Evolutionary conservation across 202 grass and related monocot species (phyloP).

Genomic region (Saccharum hybrid): DNA sequence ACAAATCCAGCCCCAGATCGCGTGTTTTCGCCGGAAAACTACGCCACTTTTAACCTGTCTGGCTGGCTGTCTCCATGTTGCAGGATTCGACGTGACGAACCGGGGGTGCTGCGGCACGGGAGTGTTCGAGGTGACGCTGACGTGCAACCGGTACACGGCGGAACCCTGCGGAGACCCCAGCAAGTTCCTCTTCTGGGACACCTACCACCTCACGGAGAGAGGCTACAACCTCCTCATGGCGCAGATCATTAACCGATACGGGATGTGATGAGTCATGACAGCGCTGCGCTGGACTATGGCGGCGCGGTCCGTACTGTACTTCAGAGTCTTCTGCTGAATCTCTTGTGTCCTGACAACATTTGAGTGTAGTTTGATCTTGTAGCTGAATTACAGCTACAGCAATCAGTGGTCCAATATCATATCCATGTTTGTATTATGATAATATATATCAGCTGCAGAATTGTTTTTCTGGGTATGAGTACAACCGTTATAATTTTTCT

Average conservation of each 20-base stretch:
- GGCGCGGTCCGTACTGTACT: neutral
- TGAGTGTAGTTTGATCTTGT: neutral
- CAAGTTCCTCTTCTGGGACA: constrained; percentile 89
- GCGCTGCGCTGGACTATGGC: neutral
- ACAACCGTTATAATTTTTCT: neutral
- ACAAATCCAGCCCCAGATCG: neutral
- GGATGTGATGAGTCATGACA: constrained; percentile 18
- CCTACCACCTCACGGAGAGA: constrained; percentile 77
- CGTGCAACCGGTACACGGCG: constrained; percentile 71
- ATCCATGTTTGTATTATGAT: neutral
- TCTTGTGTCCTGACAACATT: neutral
- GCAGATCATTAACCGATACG: constrained; percentile 51
- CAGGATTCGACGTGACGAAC: constrained; percentile 69
- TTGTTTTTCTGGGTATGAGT: neutral
- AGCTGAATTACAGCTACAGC: neutral
- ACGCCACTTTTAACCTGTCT: neutral
- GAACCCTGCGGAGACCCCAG: constrained; percentile 49
- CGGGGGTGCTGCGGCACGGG: constrained; percentile 87
- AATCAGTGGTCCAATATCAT: neutral
- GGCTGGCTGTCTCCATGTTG: neutral
- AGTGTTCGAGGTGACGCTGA: constrained; percentile 69
- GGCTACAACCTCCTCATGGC: constrained; percentile 65
- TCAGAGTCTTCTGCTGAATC: neutral
- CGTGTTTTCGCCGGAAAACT: neutral
- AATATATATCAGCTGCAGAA: neutral